Evolutionary conservation across 1,139 yeast genomes (phyloP).

Genomic region (Arxiozyma heterogenica): DNA sequence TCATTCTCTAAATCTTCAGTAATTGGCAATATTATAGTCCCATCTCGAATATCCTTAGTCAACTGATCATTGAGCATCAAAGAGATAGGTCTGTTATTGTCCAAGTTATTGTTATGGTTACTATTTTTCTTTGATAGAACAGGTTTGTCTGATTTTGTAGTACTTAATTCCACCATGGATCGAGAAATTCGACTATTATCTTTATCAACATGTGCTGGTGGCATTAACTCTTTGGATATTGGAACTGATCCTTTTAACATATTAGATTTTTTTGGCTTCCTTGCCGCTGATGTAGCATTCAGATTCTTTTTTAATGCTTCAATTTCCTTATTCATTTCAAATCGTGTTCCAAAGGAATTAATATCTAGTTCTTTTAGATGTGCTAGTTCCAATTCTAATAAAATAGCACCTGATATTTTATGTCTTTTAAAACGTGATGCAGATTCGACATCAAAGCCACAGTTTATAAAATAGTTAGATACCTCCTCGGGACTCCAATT

Average conservation of each 20-base stretch:
- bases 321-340: slow-evolving; percentile 83
- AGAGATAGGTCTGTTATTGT: slow-evolving; percentile 10
- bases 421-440: slow-evolving; percentile 78
- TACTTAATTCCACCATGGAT: slow-evolving; percentile 40
- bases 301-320: slow-evolving; percentile 46
- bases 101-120: slow-evolving; percentile 3
- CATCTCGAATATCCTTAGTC: slow-evolving; percentile 4
- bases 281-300: not conserved
- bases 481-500: slow-evolving; percentile 89
- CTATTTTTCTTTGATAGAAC: not conserved
- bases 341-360: slow-evolving; percentile 87
- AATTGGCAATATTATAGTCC: slow-evolving; percentile 19
- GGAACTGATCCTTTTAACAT: not conserved
- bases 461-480: slow-evolving; percentile 57
- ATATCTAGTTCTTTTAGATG: slow-evolving; percentile 88
- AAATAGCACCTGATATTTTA: slow-evolving; percentile 77
- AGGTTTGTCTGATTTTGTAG: slow-evolving; percentile 1
- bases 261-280: not conserved
- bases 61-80: slow-evolving; percentile 9
- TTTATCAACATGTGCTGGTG: slow-evolving; percentile 27
- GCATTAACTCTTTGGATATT: slow-evolving; percentile 20
- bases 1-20: slow-evolving; percentile 11
- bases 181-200: slow-evolving; percentile 44
- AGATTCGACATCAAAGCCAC: slow-evolving; percentile 65
- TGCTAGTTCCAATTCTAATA: slow-evolving; percentile 75